Base-by-base conservation (phyloP, 2,329 filamentous ascomycete genomes). In the Orbilia javanica region DNA sequence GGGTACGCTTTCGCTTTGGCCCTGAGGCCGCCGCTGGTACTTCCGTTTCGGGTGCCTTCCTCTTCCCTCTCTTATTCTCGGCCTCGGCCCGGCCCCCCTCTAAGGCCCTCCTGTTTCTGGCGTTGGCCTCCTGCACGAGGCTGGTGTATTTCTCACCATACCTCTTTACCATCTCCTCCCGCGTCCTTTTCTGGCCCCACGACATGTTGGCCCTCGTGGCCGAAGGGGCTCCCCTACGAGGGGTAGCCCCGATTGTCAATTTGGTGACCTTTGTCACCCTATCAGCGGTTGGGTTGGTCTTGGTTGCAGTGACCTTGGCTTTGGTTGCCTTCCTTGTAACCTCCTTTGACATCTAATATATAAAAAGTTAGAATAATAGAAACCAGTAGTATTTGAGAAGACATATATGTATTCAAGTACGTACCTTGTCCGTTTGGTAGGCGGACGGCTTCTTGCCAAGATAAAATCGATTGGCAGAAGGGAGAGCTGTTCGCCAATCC, bases 301-400 rank as follows among this genome's bases (percentile, higher is more conserved):
- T 48, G 39, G 39, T 46, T 18, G n/a, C 13, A 22, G 22, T 18
- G 46, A 50, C 46, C 46, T 50, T 25, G 22, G 22, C 46, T 11
- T 3, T 31, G 29, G 29, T 3, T 3, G 29, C 29, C 3, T 4
- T 39, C 34, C 8, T 39, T 11, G 34, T 5, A n/a, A n/a, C 15
- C 18, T 7, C 13, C 46, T 52, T 50, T 4, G 46, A 46, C 60
- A 64, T 64, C 60, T 60, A 27, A 60, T 39, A 6, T n/a, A 42
- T 25, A 7, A n/a, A 25, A 20, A 20, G 52, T 57, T 57, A 57
- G 52, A 22, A 36, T 22, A 2, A 18, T 29, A 31, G 2, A 25
- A 29, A n/a, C n/a, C n/a, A n/a, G n/a, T 25, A 29, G 4, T 18
- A 42, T 3, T n/a, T 4, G 3, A 3, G 13, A 44, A 10, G 46